A percentile compares a stretch with the other conserved stretches of the same genome.
Evolutionary conservation across 2,329 filamentous ascomycete genomes (phyloP).

Genomic region (Fusarium continuum): DNA sequence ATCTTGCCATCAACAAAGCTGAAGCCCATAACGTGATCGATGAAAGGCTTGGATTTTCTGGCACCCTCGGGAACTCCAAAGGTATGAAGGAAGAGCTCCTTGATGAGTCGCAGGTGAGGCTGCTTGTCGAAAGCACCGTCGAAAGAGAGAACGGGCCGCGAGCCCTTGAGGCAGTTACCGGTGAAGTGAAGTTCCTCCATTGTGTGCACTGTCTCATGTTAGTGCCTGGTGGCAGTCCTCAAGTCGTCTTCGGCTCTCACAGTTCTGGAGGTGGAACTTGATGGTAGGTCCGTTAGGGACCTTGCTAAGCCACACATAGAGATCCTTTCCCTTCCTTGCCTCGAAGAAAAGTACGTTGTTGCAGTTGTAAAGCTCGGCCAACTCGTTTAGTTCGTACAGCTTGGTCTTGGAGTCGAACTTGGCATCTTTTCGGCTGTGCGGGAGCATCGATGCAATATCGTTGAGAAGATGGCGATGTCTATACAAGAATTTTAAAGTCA

Average conservation of each 20-base stretch:
- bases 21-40: slow-evolving; percentile 95
- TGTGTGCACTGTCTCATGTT: slow-evolving; percentile 75
- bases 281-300: slow-evolving; percentile 75
- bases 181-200: slow-evolving; percentile 98
- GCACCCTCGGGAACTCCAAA: slow-evolving; percentile 93
- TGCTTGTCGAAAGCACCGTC: slow-evolving; percentile 85
- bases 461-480: slow-evolving; percentile 94
- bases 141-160: slow-evolving; percentile 89
- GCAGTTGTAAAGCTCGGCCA: slow-evolving; percentile 83
- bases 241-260: slow-evolving; percentile 51
- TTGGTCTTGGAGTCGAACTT: slow-evolving; percentile 98
- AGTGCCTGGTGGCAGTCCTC: slow-evolving; percentile 18
- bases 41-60: slow-evolving; percentile 91
- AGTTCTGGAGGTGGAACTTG: slow-evolving; percentile 80
- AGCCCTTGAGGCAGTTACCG: slow-evolving; percentile 95
- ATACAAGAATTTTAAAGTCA: slow-evolving; percentile 24
- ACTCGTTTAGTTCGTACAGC: slow-evolving; percentile 81
- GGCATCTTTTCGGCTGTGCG: slow-evolving; percentile 91
- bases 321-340: slow-evolving; percentile 90
- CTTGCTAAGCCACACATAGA: slow-evolving; percentile 94
- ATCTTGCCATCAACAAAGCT: slow-evolving; percentile 92
- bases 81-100: slow-evolving; percentile 87
- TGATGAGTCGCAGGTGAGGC: slow-evolving; percentile 82
- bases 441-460: slow-evolving; percentile 87
- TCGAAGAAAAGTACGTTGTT: slow-evolving; percentile 97